Conservation (phyloP, 768 basidiomycete genomes). For the Floccularia luteovirens region DNA sequence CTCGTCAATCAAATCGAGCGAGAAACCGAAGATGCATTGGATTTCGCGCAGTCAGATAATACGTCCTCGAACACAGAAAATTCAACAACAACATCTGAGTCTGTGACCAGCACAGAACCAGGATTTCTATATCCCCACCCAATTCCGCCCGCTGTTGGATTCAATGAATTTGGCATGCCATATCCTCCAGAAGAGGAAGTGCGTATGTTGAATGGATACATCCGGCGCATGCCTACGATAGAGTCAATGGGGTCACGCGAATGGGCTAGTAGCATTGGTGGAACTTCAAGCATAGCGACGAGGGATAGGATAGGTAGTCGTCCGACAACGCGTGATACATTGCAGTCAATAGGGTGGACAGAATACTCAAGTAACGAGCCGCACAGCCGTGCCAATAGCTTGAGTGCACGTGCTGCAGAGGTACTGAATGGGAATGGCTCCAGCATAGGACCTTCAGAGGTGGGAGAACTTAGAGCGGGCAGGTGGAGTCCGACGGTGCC, state of each 20-base stretch:
- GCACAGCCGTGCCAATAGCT: constrained; percentile 29
- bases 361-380: constrained; percentile 21
- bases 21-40: constrained; percentile 44
- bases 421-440: constrained; percentile 12
- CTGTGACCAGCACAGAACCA: constrained; percentile 11
- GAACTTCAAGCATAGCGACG: constrained; percentile 11
- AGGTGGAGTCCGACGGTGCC: constrained; percentile 9
- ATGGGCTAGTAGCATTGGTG: constrained; percentile 22
- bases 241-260: constrained; percentile 71
- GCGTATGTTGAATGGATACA: constrained; percentile 52
- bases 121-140: constrained; percentile 12
- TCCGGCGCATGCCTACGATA: constrained; percentile 77
- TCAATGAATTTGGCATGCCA: constrained; percentile 40
- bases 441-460: constrained; percentile 16
- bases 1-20: constrained; percentile 42
- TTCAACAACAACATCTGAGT: background rate
- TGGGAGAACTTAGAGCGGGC: constrained; percentile 21
- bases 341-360: constrained; percentile 20
- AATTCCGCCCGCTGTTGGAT: constrained; percentile 23
- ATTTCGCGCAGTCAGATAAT: constrained; percentile 23
- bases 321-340: constrained; percentile 30
- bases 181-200: constrained; percentile 45
- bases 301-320: constrained; percentile 19
- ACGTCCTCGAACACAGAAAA: constrained; percentile 9
- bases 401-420: constrained; percentile 19